phyloP scores from a whole-genome alignment of 202 grass and related monocot genomes.

The Musa balbisiana region DNA sequence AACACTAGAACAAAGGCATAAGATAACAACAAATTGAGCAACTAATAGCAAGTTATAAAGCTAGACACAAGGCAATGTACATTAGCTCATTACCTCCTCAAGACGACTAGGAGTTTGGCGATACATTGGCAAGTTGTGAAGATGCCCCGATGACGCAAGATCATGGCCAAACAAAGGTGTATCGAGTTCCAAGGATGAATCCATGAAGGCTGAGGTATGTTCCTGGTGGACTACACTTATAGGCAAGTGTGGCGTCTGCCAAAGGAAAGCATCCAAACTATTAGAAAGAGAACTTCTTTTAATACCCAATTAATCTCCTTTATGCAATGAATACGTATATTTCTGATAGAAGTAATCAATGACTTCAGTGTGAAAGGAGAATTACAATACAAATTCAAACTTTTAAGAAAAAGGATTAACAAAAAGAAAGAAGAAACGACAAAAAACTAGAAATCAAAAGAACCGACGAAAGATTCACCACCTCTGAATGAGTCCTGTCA shows the following conservation, averaged over 20 bases:
- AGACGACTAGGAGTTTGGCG: constrained; percentile 27
- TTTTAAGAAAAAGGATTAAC: neutral
- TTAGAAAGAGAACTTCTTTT: neutral
- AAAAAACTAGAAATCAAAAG: neutral
- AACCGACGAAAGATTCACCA: neutral
- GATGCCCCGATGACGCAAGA: constrained; percentile 29
- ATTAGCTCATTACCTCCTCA: constrained; percentile 19
- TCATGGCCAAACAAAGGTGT: constrained; percentile 39
- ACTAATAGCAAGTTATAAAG: neutral
- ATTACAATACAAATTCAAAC: neutral
- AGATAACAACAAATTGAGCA: no score
- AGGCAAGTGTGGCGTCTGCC: constrained; percentile 45
- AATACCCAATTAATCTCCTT: no score
- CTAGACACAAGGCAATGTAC: neutral
- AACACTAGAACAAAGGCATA: no score
- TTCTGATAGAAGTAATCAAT: no score
- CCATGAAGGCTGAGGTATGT: constrained; percentile 55
- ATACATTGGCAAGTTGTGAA: constrained; percentile 43
- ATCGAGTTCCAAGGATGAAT: constrained; percentile 46
- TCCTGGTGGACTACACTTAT: constrained; percentile 64
- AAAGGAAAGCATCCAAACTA: constrained; percentile 1
- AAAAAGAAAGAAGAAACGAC: neutral
- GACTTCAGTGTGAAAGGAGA: no score
- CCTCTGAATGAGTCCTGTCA: constrained; percentile 59
- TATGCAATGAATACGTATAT: no score